A percentile compares a stretch with the other conserved stretches of the same genome.
Evolutionary conservation across 352 stramenopile genomes (phyloP).

Genomic region (Sclerospora graminicola): DNA sequence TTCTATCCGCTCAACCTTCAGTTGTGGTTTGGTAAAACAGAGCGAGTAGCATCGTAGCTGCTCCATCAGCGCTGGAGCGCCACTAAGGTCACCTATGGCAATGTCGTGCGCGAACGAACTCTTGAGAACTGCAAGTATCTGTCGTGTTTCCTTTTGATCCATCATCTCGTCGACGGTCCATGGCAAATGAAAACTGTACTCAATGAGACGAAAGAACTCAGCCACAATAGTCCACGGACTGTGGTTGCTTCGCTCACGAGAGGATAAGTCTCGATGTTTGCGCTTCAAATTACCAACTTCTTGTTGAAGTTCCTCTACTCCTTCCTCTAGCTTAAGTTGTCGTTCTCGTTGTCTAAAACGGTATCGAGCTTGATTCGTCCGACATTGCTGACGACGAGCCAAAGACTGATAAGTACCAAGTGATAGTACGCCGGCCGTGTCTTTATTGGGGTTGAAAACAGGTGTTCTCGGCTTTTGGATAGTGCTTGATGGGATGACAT

Average conservation of each 20-base stretch:
- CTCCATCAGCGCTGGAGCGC: slow-evolving; percentile 4
- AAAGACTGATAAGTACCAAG: too few species aligned
- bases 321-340: slow-evolving; percentile 6
- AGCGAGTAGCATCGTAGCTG: slow-evolving; percentile 8
- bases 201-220: slow-evolving; percentile 9
- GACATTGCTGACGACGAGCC: slow-evolving; percentile 16
- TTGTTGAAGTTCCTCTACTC: slow-evolving; percentile 6
- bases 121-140: slow-evolving; percentile 3
- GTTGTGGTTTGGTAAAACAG: slow-evolving; percentile 4
- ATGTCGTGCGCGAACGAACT: slow-evolving; percentile 4
- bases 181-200: slow-evolving; percentile 7
- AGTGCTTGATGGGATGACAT: too few species aligned
- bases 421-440: too few species aligned
- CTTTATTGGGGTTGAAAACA: too few species aligned
- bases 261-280: slow-evolving; percentile 9
- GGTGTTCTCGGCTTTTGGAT: too few species aligned
- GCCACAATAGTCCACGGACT: slow-evolving; percentile 9
- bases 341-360: slow-evolving; percentile 7
- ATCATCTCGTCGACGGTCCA: slow-evolving; percentile 10
- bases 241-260: slow-evolving; percentile 11
- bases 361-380: slow-evolving; percentile 21
- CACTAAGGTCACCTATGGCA: slow-evolving; percentile 9
- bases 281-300: slow-evolving; percentile 9
- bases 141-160: slow-evolving; percentile 1
- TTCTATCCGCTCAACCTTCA: slow-evolving; percentile 13